Percentiles rank a stretch among this genome's conserved stretches.
Conservation (phyloP, 2,329 filamentous ascomycete genomes). For the Biscogniauxia sp. region DNA sequence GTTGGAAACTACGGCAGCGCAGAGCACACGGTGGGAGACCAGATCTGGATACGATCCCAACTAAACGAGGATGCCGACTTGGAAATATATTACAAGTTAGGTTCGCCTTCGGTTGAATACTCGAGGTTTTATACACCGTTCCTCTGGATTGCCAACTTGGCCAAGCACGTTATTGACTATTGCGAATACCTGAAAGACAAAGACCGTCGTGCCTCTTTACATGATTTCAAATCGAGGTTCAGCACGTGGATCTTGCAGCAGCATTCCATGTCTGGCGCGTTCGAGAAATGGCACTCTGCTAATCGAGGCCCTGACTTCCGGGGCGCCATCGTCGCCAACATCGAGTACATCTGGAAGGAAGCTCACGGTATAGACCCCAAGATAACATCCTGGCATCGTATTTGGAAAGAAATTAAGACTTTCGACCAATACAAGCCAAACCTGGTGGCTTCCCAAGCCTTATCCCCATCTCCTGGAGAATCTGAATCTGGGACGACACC, state of each 20-base stretch:
- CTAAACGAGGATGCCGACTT: conserved; percentile 36
- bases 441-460: conserved; percentile 13
- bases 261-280: conserved; percentile 42
- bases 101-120: conserved; percentile 58
- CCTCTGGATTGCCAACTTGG: conserved; percentile 67
- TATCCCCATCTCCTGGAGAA: conserved; percentile 12
- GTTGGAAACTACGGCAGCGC: conserved; percentile 63
- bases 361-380: conserved; percentile 42
- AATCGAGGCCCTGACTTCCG: conserved; percentile 60
- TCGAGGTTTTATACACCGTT: conserved; percentile 60
- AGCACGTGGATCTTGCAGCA: conserved; percentile 48
- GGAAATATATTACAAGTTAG: conserved; percentile 64
- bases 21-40: conserved; percentile 44
- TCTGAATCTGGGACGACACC: not conserved
- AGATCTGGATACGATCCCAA: conserved; percentile 64
- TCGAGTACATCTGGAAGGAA: conserved; percentile 66
- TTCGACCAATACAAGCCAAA: conserved; percentile 35
- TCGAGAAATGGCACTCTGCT: conserved; percentile 54
- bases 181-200: conserved; percentile 39
- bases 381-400: conserved; percentile 35
- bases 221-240: conserved; percentile 59
- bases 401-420: conserved; percentile 54
- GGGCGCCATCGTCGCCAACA: conserved; percentile 55
- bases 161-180: conserved; percentile 72
- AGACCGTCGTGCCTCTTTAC: conserved; percentile 43